These are phyloP conservation scores for Allantophomopsis lycopodina DNA, from an alignment of 2,329 filamentous ascomycete species.

Conservation along the genomic window DNA sequence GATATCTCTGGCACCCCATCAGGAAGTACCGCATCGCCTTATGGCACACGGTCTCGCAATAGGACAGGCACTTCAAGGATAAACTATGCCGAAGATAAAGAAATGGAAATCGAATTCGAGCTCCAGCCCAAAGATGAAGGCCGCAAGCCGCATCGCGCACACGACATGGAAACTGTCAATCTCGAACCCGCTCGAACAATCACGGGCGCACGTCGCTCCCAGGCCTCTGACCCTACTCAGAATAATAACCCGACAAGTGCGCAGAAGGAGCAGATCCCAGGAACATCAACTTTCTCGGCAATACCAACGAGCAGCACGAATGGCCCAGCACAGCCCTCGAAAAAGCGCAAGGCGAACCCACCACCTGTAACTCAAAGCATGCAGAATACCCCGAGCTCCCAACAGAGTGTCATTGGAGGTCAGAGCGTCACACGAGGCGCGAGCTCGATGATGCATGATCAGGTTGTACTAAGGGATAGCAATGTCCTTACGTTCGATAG, in stretches of 20 bases:
- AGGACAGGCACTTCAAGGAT: slow-evolving; percentile 65
- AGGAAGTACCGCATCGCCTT: slow-evolving; percentile 32
- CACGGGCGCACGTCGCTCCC: slow-evolving; percentile 24
- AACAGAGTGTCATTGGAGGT: not conserved
- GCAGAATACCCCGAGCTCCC: slow-evolving; percentile 1
- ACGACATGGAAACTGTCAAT: slow-evolving; percentile 8
- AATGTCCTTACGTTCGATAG: slow-evolving; percentile 86
- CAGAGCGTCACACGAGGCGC: slow-evolving; percentile 7
- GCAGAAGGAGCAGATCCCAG: slow-evolving; percentile 34
- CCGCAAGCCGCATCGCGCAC: slow-evolving; percentile 38
- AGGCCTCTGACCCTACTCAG: slow-evolving; percentile 14
- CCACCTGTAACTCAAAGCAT: slow-evolving; percentile 9
- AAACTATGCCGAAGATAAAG: slow-evolving; percentile 92
- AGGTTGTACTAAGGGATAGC: slow-evolving; percentile 35
- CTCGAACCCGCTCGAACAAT: slow-evolving; percentile 7
- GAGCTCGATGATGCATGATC: slow-evolving; percentile 7
- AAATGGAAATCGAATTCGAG: slow-evolving; percentile 84
- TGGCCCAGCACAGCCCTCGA: slow-evolving; percentile 35
- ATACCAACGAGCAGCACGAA: slow-evolving; percentile 17
- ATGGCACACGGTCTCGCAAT: slow-evolving; percentile 90
- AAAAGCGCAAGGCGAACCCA: slow-evolving; percentile 69
- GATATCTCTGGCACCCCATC: slow-evolving; percentile 21
- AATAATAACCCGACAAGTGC: slow-evolving; percentile 12
- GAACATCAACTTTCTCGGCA: slow-evolving; percentile 43
- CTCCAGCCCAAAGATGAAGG: slow-evolving; percentile 37